phyloP scores from a whole-genome alignment of 495 filamentous ascomycete genomes.

The Penicillium antarcticum region DNA sequence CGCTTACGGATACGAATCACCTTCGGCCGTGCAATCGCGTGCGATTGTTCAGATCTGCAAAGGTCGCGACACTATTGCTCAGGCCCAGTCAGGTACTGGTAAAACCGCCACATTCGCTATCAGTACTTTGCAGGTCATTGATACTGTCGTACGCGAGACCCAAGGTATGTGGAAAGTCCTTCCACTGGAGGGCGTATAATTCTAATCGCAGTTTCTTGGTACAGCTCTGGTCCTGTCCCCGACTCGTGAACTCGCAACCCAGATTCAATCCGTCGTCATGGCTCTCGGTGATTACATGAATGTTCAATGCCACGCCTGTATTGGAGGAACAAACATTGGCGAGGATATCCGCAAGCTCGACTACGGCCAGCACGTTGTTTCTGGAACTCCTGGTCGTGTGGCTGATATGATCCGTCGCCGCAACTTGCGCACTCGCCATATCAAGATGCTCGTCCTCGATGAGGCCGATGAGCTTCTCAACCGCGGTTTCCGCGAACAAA shows the following conservation, averaged over 20 bases:
- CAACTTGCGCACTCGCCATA: conserved; percentile 85
- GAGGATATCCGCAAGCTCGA: conserved; percentile 97
- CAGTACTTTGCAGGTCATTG: conserved; percentile 92
- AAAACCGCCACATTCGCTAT: conserved; percentile 99
- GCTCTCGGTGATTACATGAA: conserved; percentile 99
- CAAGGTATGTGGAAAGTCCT: conserved; percentile 51
- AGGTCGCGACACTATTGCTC: conserved; percentile 95
- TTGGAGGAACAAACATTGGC: conserved; percentile 94
- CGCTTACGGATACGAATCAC: conserved; percentile 96
- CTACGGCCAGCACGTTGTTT: conserved; percentile 95
- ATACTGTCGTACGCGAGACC: conserved; percentile 77
- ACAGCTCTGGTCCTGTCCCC: conserved; percentile 91
- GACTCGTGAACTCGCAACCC: conserved; percentile 94
- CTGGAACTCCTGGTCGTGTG: conserved; percentile 92
- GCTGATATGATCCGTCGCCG: conserved; percentile 99
- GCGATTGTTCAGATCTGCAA: conserved; percentile 99
- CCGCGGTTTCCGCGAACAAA: conserved; percentile 96
- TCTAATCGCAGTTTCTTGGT: conserved; percentile 11
- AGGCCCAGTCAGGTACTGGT: conserved; percentile 98
- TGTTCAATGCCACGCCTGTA: conserved; percentile 97
- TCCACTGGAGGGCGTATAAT: neutral
- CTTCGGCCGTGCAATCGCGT: conserved; percentile 93
- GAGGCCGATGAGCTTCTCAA: conserved; percentile 93
- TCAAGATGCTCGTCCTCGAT: conserved; percentile 99
- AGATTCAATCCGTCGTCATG: conserved; percentile 97